Evolutionary conservation across 495 filamentous ascomycete genomes (phyloP).

Genomic region (Viridothelium virens): DNA sequence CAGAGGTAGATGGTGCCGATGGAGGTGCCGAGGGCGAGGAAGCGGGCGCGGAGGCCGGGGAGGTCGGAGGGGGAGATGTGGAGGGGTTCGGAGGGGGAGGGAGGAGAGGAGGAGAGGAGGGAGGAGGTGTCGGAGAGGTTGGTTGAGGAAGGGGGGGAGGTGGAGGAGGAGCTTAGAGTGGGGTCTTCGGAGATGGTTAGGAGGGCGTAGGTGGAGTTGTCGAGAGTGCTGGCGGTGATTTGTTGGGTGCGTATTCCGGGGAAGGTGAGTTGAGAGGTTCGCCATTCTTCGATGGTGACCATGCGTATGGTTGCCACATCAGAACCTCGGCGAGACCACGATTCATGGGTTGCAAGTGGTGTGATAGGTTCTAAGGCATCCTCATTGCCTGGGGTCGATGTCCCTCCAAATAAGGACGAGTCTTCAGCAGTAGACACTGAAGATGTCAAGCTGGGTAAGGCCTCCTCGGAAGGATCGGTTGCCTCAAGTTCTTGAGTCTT

Average conservation of each 20-base stretch:
- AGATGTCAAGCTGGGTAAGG: conserved; percentile 12
- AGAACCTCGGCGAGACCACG: conserved; percentile 20
- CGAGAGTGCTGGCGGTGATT: conserved; percentile 68
- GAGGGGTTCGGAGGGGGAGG: conserved; percentile 42
- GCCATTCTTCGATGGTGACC: conserved; percentile 50
- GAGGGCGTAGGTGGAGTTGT: conserved; percentile 63
- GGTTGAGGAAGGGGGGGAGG: too few relatives aligned
- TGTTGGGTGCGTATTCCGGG: conserved; percentile 44
- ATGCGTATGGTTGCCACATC: conserved; percentile 21
- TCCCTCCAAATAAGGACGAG: conserved; percentile 37
- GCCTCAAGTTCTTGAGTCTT: conserved; percentile 28
- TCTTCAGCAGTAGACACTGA: not conserved
- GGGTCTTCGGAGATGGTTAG: conserved; percentile 71
- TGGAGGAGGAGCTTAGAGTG: conserved; percentile 49
- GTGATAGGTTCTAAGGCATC: conserved; percentile 14
- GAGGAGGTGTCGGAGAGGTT: conserved; percentile 50
- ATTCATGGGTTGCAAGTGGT: not conserved
- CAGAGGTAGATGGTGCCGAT: conserved; percentile 73
- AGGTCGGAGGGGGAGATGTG: conserved; percentile 46
- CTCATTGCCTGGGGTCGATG: conserved; percentile 11
- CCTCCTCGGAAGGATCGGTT: conserved; percentile 24
- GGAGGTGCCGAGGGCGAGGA: conserved; percentile 72
- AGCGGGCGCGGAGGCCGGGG: conserved; percentile 75
- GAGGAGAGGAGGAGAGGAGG: conserved; percentile 49
- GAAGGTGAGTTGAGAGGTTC: conserved; percentile 50